Conservation (phyloP, 345 rosid genomes). For the Euphorbia pulcherrima region DNA sequence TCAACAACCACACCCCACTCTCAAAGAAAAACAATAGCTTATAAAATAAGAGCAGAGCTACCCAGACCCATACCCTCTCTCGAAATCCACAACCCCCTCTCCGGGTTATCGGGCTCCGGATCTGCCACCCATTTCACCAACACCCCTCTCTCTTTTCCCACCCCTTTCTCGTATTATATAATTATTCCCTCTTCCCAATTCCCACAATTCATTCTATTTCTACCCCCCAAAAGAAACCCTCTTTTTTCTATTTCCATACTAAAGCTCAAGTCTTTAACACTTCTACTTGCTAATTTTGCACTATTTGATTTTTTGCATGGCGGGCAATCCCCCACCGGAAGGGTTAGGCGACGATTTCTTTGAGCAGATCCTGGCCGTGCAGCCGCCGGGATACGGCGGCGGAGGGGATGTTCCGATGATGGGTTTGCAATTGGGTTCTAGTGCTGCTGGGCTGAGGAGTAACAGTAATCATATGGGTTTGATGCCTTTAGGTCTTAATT, state of each 20-base stretch:
- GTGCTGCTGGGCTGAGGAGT: constrained; percentile 16
- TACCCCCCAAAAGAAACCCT: no score
- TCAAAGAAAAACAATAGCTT: background rate
- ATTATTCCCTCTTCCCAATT: constrained; percentile 1
- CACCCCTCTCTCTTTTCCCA: constrained; percentile 2
- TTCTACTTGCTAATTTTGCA: no score
- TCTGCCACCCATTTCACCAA: constrained; percentile 59
- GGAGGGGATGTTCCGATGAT: constrained; percentile 42
- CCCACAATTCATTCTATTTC: no score
- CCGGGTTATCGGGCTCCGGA: constrained; percentile 57
- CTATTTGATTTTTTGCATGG: constrained; percentile 36
- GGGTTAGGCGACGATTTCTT: constrained; percentile 66
- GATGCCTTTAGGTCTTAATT: constrained; percentile 40
- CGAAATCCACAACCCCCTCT: constrained; percentile 39
- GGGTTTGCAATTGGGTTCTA: constrained; percentile 49
- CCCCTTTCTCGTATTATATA: background rate
- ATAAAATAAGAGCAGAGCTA: constrained; percentile 8
- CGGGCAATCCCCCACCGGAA: constrained; percentile 45
- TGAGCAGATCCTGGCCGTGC: constrained; percentile 62
- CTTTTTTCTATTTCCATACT: background rate
- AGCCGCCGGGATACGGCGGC: constrained; percentile 30
- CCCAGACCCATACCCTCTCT: constrained; percentile 11
- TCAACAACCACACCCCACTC: background rate
- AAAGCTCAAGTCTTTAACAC: background rate
- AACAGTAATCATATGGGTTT: constrained; percentile 26